phyloP scores from a whole-genome alignment of 768 basidiomycete genomes.

The Pleurotus pulmonarius region DNA sequence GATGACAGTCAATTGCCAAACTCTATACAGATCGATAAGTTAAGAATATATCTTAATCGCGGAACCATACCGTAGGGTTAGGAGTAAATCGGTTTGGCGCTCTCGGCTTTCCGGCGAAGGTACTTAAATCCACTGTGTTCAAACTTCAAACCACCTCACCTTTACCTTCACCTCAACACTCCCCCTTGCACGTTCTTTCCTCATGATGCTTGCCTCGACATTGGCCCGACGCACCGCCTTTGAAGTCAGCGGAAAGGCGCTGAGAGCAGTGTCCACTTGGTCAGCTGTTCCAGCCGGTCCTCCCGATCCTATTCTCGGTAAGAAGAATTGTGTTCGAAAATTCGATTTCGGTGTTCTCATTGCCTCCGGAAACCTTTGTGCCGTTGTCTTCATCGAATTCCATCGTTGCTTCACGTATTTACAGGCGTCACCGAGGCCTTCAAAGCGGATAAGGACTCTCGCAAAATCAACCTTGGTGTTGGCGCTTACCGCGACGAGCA shows the following conservation, averaged over 20 bases:
- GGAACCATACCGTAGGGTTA: slow-evolving; percentile 18
- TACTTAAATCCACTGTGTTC: not conserved
- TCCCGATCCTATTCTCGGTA: slow-evolving; percentile 91
- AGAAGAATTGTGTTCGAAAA: slow-evolving; percentile 11
- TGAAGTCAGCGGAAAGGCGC: slow-evolving; percentile 28
- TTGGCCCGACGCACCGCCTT: slow-evolving; percentile 48
- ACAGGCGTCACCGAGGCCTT: slow-evolving; percentile 92
- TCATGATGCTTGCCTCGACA: slow-evolving; percentile 44
- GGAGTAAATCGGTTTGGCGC: slow-evolving; percentile 2
- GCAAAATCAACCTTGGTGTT: slow-evolving; percentile 97
- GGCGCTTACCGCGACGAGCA: slow-evolving; percentile 93
- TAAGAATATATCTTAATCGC: slow-evolving; percentile 11
- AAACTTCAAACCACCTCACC: slow-evolving; percentile 6
- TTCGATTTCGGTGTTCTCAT: slow-evolving; percentile 5
- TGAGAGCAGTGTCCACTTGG: slow-evolving; percentile 70
- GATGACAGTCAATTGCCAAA: too few species aligned
- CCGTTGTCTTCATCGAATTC: slow-evolving; percentile 2
- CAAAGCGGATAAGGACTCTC: slow-evolving; percentile 89
- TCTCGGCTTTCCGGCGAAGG: slow-evolving; percentile 3
- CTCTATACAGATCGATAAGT: slow-evolving; percentile 1
- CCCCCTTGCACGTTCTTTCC: slow-evolving; percentile 15
- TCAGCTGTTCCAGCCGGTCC: slow-evolving; percentile 81
- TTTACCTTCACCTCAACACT: slow-evolving; percentile 16
- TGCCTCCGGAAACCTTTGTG: slow-evolving; percentile 11
- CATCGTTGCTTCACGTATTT: slow-evolving; percentile 8